Evolutionary conservation across 164 flowering plant genomes (phyloP), one percentile per base, ranked within the genome.

Genomic region (Umbellularia californica): DNA sequence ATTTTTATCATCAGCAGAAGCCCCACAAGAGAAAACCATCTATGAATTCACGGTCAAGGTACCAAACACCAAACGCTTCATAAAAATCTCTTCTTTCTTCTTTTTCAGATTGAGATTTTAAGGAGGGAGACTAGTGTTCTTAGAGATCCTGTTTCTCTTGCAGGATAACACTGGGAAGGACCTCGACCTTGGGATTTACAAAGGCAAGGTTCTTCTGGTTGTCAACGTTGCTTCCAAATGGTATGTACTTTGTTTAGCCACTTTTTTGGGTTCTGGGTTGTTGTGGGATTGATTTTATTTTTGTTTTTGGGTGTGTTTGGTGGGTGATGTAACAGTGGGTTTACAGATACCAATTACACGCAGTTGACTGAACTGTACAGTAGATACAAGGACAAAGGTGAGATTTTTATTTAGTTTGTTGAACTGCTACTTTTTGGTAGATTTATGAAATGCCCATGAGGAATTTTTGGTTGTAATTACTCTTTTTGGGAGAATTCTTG

Each of bases 221-320:
- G 97, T 94, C 50, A 94, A 94, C 74, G 97, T 94, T 67, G 98
- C 98, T 78, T 94, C 98, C 64, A 90, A 89, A 87, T 94, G 98
- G 98, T 92, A 41, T 15, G 70, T 25, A 24, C 55, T 24, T 70
- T 47, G 19, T 19, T 71, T 27, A 64, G 13, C 22, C 64, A 68
- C 2, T 68, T 25, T 47, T 4, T 66, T 41, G 52, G 50, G 60
- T 63, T 55, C n/a, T 55, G 60, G 74, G 58, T 41, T 41, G 66
- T 13, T 28, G 62, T 62, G 35, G 35, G 28, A 50, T 69, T 55
- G 41, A 15, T 70, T 51, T 72, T 35, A 14, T 55, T 55, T 55
- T 20, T 55, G 4, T 69, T 50, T 10, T 50, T 25, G 41, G 23
- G 62, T 63, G 15, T 58, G 19, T 65, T 52, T 41, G 20, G 14